phyloP scores from a whole-genome alignment of 768 basidiomycete species.

The Macrolepiota fuliginosa region DNA sequence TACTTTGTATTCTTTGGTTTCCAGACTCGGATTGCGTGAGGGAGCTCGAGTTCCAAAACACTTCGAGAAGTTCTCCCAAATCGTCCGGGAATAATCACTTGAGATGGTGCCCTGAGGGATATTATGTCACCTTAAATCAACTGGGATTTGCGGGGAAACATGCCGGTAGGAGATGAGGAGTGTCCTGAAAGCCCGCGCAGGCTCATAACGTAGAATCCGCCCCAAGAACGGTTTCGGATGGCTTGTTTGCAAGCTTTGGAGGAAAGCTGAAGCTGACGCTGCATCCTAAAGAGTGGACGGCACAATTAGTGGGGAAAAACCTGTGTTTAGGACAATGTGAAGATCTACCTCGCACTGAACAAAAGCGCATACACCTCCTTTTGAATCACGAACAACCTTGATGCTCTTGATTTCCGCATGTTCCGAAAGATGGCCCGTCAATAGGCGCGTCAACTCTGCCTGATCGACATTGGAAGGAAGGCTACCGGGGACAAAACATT shows the following conservation, averaged over 20 bases:
- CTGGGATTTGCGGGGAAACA: slow-evolving; percentile 12
- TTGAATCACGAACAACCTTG: slow-evolving; percentile 71
- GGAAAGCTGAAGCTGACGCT: slow-evolving; percentile 52
- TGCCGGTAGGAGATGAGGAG: slow-evolving; percentile 76
- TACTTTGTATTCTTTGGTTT: slow-evolving; percentile 54
- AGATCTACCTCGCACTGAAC: slow-evolving; percentile 75
- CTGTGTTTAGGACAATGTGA: neutral
- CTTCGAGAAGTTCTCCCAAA: slow-evolving; percentile 31
- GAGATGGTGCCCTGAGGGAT: neutral
- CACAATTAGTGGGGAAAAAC: slow-evolving; percentile 1
- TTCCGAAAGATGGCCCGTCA: slow-evolving; percentile 65
- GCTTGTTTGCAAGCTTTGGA: slow-evolving; percentile 54
- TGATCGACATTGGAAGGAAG: slow-evolving; percentile 70
- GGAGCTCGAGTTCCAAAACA: slow-evolving; percentile 43
- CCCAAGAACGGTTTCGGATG: slow-evolving; percentile 68
- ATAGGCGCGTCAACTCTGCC: slow-evolving; percentile 53
- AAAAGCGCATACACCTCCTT: slow-evolving; percentile 81
- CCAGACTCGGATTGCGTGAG: slow-evolving; percentile 61
- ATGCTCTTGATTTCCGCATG: slow-evolving; percentile 65
- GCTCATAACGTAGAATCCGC: slow-evolving; percentile 72
- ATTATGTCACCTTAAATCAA: slow-evolving; percentile 4
- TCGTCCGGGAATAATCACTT: slow-evolving; percentile 5
- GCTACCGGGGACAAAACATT: slow-evolving; percentile 32
- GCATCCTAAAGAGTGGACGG: slow-evolving; percentile 45
- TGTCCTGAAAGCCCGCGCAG: slow-evolving; percentile 72